A percentile compares a stretch with the other conserved stretches of the same genome.
Conservation (phyloP, 768 basidiomycete species). For the Suillus placidus region DNA sequence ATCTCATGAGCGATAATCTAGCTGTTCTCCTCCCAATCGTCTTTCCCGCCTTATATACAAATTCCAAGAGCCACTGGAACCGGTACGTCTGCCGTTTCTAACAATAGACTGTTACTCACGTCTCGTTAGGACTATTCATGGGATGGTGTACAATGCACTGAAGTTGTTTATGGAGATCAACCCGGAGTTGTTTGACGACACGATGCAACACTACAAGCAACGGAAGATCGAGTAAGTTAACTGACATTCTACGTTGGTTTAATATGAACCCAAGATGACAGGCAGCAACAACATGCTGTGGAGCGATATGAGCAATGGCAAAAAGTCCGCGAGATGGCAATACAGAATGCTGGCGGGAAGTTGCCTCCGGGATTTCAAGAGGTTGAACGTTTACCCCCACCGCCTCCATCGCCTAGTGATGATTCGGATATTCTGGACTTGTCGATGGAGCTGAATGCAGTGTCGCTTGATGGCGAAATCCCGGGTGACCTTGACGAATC, state of each 20-base stretch:
- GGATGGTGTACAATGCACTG: slow-evolving; percentile 98
- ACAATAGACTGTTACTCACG: slow-evolving; percentile 15
- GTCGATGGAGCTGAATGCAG: slow-evolving; percentile 85
- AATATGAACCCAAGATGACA: slow-evolving; percentile 33
- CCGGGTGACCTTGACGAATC: slow-evolving; percentile 75
- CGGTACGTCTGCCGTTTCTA: slow-evolving; percentile 57
- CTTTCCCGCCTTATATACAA: slow-evolving; percentile 93
- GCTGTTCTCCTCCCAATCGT: slow-evolving; percentile 89
- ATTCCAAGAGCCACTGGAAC: slow-evolving; percentile 99
- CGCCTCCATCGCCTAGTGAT: slow-evolving; percentile 74
- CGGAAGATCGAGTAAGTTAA: slow-evolving; percentile 76
- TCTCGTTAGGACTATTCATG: slow-evolving; percentile 85
- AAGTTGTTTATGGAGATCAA: slow-evolving; percentile 99
- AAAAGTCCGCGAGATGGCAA: slow-evolving; percentile 75
- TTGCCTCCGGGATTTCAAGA: slow-evolving; percentile 74
- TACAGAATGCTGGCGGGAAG: slow-evolving; percentile 69
- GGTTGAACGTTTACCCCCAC: slow-evolving; percentile 71
- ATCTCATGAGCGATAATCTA: slow-evolving; percentile 97
- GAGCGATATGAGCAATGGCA: slow-evolving; percentile 90
- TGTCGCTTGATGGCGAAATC: slow-evolving; percentile 69
- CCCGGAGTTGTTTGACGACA: slow-evolving; percentile 91
- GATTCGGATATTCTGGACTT: slow-evolving; percentile 88
- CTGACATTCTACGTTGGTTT: slow-evolving; percentile 5
- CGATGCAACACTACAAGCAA: slow-evolving; percentile 92
- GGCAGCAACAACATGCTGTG: slow-evolving; percentile 87